These are phyloP conservation scores for Closterium sp. DNA, from an alignment of 139 green algal species.

Conservation along the genomic window DNA sequence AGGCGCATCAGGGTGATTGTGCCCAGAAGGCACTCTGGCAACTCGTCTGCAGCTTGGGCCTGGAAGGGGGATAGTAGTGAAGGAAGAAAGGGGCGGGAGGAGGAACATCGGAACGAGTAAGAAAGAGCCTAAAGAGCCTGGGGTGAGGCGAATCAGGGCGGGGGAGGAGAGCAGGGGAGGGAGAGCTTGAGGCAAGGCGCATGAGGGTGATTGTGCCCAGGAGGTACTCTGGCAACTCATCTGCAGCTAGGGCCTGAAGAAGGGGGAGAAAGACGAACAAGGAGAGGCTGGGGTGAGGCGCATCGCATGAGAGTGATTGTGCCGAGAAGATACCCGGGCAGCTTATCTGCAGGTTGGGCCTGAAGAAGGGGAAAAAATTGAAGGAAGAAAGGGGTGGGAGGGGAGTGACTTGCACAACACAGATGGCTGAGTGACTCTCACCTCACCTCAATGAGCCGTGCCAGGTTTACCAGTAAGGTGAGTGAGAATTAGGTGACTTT, in stretches of 20 bases:
- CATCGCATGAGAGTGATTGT: not conserved
- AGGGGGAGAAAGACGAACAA: not conserved
- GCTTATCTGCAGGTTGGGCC: no score
- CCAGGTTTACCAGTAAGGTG: not conserved
- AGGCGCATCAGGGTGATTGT: not conserved
- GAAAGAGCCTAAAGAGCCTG: not conserved
- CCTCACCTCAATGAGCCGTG: not conserved
- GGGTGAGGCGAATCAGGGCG: no score
- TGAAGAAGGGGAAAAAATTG: not conserved
- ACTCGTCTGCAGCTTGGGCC: constrained; percentile 3
- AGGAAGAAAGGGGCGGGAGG: not conserved
- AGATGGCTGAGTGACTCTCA: not conserved
- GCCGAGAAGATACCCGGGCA: no score
- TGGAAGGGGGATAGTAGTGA: not conserved
- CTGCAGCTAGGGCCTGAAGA: not conserved
- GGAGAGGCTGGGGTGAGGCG: not conserved
- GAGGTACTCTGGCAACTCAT: constrained; percentile 1
- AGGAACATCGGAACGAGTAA: not conserved
- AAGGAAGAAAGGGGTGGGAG: not conserved
- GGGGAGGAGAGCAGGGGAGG: not conserved
- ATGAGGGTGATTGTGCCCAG: not conserved
- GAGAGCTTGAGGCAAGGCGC: not conserved
- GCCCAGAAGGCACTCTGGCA: constrained; percentile 1
- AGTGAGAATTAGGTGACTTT: no score
- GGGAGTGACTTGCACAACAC: not conserved